Conservation (phyloP, 768 basidiomycete genomes). For the Mycena haematopus region DNA sequence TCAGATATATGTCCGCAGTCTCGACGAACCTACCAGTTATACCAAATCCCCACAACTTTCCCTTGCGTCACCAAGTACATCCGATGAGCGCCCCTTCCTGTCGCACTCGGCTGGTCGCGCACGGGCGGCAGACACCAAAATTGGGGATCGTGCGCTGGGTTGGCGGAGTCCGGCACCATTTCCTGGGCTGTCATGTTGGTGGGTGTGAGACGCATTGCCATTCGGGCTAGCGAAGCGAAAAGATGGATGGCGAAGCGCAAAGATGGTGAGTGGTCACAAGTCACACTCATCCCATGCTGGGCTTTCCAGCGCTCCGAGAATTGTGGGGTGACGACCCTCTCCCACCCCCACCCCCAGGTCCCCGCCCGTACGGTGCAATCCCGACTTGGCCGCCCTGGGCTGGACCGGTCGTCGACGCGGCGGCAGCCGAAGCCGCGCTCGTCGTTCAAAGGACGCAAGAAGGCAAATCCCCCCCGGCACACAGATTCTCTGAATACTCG, state of each 20-base stretch:
- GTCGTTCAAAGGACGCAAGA: not conserved
- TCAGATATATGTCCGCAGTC: not conserved
- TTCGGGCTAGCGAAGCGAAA: no score
- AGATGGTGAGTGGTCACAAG: no score
- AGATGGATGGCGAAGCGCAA: no score
- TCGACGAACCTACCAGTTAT: not conserved
- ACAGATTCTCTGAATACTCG: no score
- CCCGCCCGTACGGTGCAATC: not conserved
- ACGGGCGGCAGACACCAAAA: slow-evolving; percentile 1
- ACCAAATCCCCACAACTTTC: not conserved
- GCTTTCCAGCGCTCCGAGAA: not conserved
- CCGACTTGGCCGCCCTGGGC: not conserved
- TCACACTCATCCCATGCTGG: not conserved
- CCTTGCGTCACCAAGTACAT: not conserved
- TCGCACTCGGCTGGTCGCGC: not conserved
- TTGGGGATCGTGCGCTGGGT: not conserved
- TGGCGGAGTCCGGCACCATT: not conserved
- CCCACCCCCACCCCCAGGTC: not conserved
- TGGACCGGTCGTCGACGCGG: not conserved
- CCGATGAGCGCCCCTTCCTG: not conserved
- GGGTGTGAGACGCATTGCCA: slow-evolving; percentile 24
- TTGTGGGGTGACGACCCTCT: not conserved
- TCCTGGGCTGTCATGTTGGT: not conserved
- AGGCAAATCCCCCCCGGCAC: not conserved
- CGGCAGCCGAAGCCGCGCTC: not conserved